Conservation (phyloP, 306 rosid genomes). For the Begonia loranthoides region DNA sequence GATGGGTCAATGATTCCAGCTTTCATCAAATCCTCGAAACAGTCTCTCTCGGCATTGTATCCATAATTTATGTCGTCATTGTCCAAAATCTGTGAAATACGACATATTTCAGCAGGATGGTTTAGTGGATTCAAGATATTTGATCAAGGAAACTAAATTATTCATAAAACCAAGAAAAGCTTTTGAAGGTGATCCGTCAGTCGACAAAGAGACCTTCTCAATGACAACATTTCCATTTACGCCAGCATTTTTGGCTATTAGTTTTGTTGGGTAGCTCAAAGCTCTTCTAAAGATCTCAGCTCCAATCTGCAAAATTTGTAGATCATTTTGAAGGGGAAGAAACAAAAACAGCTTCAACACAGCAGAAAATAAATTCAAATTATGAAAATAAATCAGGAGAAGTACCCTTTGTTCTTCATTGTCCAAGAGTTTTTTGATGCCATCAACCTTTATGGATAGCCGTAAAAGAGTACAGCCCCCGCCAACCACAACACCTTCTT, state of each 20-base stretch:
- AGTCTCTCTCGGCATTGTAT: slow-evolving; percentile 68
- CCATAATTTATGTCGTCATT: slow-evolving; percentile 40
- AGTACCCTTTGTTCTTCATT: slow-evolving; percentile 76
- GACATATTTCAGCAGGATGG: slow-evolving; percentile 2
- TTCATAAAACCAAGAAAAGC: slow-evolving; percentile 6
- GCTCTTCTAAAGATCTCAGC: slow-evolving; percentile 85
- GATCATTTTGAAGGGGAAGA: no score
- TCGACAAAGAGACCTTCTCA: slow-evolving; percentile 45
- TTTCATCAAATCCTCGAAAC: slow-evolving; percentile 73
- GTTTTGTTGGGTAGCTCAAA: slow-evolving; percentile 62
- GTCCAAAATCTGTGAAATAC: slow-evolving; percentile 45
- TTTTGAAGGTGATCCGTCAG: slow-evolving; percentile 16
- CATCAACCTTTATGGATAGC: slow-evolving; percentile 57
- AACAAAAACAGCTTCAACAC: no score
- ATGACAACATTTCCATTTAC: slow-evolving; percentile 73
- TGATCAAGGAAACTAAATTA: slow-evolving; percentile 3
- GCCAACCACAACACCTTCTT: slow-evolving; percentile 93
- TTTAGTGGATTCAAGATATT: slow-evolving; percentile 13
- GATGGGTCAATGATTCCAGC: slow-evolving; percentile 90
- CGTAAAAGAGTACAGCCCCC: slow-evolving; percentile 93
- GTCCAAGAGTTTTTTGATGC: slow-evolving; percentile 48
- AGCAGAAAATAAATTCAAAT: no score
- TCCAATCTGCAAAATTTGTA: slow-evolving; percentile 47
- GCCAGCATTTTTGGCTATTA: slow-evolving; percentile 90
- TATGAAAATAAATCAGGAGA: background rate